A percentile compares a stretch with the other conserved stretches of the same genome.
Conservation (phyloP, 2,329 filamentous ascomycete genomes). For the Emericellopsis cladophorae region DNA sequence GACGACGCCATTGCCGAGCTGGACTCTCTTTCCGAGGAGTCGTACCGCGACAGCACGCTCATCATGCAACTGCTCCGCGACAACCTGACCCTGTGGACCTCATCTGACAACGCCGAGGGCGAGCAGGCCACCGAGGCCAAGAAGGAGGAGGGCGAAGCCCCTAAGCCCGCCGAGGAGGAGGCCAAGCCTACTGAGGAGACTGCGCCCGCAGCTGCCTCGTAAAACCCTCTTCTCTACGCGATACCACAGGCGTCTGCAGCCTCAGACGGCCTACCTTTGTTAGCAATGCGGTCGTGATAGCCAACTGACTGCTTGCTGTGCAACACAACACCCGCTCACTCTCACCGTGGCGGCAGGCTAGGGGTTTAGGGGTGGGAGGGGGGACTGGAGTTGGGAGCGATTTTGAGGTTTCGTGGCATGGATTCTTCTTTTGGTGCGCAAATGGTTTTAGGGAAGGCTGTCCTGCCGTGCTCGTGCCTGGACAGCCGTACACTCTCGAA, state of each 20-base stretch:
- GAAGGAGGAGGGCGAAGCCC: conserved; percentile 39
- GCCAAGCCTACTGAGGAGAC: conserved; percentile 26
- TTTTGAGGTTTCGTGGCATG: not conserved
- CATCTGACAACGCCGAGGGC: conserved; percentile 73
- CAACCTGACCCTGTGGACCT: conserved; percentile 97
- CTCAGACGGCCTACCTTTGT: conserved; percentile 7
- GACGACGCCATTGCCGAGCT: conserved; percentile 98
- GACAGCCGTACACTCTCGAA: not conserved
- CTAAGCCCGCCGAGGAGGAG: conserved; percentile 28
- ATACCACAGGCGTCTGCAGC: conserved; percentile 23
- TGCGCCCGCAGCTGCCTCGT: conserved; percentile 36
- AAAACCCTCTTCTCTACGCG: conserved; percentile 24
- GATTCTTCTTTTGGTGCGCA: not conserved
- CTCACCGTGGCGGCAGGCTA: conserved; percentile 1
- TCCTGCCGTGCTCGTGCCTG: not conserved
- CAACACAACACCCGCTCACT: too few relatives aligned
- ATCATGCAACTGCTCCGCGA: conserved; percentile 99
- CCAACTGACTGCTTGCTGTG: too few relatives aligned
- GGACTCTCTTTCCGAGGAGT: conserved; percentile 94
- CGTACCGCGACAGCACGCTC: conserved; percentile 95
- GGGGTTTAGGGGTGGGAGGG: not conserved
- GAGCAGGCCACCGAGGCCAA: conserved; percentile 52
- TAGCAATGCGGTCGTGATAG: conserved; percentile 11
- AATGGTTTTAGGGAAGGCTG: not conserved
- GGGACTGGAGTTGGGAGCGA: not conserved